Evolutionary conservation across 768 basidiomycete genomes (phyloP).

Genomic region (Sarcodon aspratus): DNA sequence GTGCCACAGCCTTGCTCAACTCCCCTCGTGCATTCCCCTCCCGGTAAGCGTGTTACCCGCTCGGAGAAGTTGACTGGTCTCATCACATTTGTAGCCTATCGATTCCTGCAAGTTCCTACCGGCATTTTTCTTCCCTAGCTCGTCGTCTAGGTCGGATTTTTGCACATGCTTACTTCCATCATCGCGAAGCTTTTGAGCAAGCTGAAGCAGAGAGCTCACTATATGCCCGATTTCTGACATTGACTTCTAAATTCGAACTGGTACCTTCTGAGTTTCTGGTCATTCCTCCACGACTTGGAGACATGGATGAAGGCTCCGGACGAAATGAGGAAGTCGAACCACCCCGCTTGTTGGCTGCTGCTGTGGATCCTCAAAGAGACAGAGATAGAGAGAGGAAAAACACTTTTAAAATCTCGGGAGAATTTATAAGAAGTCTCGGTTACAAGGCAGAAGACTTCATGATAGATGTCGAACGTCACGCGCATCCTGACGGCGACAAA

Average conservation of each 20-base stretch:
- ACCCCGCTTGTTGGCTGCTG: conserved; percentile 28
- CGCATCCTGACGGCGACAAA: background rate
- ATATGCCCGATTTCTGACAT: conserved; percentile 81
- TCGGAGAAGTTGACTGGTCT: conserved; percentile 9
- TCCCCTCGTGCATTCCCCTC: conserved; percentile 89
- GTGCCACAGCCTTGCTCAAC: conserved; percentile 84
- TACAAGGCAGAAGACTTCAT: no score
- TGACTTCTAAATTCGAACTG: conserved; percentile 70
- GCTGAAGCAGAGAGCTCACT: conserved; percentile 85
- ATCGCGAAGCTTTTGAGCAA: conserved; percentile 84
- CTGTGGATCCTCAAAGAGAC: conserved; percentile 20
- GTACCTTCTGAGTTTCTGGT: conserved; percentile 79
- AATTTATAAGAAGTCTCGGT: background rate
- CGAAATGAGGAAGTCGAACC: conserved; percentile 20
- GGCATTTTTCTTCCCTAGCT: conserved; percentile 86
- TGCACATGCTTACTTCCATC: conserved; percentile 93
- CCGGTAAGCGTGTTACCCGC: conserved; percentile 35
- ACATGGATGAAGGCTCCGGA: conserved; percentile 16
- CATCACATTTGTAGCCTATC: conserved; percentile 41
- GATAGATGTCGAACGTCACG: no score
- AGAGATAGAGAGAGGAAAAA: background rate
- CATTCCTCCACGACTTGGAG: conserved; percentile 41
- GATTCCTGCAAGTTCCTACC: conserved; percentile 68
- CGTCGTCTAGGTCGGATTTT: conserved; percentile 91
- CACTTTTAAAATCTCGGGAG: background rate